A percentile compares a stretch with the other conserved stretches of the same genome.
Conservation (phyloP, 1,284 basidiomycete genomes). For the Tremellales sp. region DNA sequence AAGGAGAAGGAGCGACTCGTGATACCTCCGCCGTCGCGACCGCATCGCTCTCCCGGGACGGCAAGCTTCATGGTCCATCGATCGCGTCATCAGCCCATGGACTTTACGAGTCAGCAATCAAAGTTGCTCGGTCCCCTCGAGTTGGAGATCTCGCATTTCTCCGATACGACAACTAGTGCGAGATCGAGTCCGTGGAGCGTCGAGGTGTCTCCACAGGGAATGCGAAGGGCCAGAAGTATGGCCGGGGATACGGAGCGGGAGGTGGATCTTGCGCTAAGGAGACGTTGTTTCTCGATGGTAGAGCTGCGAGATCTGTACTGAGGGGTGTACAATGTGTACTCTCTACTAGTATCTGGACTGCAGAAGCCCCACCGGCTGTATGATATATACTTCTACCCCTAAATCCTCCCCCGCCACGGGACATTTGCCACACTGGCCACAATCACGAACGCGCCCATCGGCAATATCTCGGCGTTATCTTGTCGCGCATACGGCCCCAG, state of each 20-base stretch:
- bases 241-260: constrained; percentile 1
- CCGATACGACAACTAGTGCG: constrained; percentile 7
- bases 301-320: not conserved
- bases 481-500: too few relatives aligned
- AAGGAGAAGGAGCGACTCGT: constrained; percentile 2
- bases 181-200: not conserved
- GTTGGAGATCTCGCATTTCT: constrained; percentile 12
- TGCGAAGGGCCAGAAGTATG: not conserved
- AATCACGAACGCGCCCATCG: too few relatives aligned
- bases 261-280: not conserved
- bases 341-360: not conserved
- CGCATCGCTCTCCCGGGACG: constrained; percentile 32
- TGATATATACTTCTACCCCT: too few relatives aligned
- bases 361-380: too few relatives aligned
- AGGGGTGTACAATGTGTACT: not conserved
- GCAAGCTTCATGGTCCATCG: constrained; percentile 25
- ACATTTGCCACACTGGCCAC: too few relatives aligned
- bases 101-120: not conserved
- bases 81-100: constrained; percentile 1
- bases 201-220: not conserved
- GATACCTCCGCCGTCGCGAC: constrained; percentile 13
- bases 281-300: not conserved
- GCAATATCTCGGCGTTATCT: too few relatives aligned
- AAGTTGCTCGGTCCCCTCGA: not conserved
- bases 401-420: too few relatives aligned